Evolutionary conservation across 129 eudicot genomes (phyloP).

Genomic region (Flaveria sonorensis): DNA sequence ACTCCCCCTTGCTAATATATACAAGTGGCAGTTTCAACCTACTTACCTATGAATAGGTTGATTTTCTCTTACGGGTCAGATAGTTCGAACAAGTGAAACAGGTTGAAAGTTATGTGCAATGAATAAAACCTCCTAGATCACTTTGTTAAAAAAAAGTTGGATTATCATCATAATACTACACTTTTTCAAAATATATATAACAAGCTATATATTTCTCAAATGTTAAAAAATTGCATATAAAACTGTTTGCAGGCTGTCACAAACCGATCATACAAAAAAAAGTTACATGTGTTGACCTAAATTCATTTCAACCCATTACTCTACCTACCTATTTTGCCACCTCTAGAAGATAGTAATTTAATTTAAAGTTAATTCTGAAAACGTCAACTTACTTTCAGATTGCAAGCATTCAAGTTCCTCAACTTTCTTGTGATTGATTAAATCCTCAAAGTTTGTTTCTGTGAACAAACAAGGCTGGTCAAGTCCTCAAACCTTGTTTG

Average conservation of each 20-base stretch:
- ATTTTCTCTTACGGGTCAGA: not conserved
- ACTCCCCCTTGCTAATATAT: not conserved
- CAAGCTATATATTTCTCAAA: not conserved
- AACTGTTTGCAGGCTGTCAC: not conserved
- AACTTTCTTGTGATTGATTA: conserved; percentile 4
- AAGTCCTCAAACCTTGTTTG: not conserved
- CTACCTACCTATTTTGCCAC: not conserved
- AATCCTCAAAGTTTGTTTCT: not conserved
- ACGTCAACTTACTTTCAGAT: not conserved
- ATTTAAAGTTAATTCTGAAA: not conserved
- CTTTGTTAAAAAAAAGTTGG: not conserved
- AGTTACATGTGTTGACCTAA: not conserved
- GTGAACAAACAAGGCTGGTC: not conserved
- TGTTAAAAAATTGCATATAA: not conserved
- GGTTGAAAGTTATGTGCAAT: not conserved
- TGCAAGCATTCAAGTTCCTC: not conserved
- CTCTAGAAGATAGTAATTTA: not conserved
- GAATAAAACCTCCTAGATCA: not conserved
- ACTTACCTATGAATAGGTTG: not conserved
- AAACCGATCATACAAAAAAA: not conserved
- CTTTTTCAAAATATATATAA: not conserved
- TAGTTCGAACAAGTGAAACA: not conserved
- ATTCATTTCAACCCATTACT: not conserved
- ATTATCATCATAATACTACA: not conserved
- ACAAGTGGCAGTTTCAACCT: not conserved